These are phyloP conservation scores for Paecilomyces sp. DNA, from an alignment of 2,329 filamentous ascomycete genomes.

Conservation along the genomic window DNA sequence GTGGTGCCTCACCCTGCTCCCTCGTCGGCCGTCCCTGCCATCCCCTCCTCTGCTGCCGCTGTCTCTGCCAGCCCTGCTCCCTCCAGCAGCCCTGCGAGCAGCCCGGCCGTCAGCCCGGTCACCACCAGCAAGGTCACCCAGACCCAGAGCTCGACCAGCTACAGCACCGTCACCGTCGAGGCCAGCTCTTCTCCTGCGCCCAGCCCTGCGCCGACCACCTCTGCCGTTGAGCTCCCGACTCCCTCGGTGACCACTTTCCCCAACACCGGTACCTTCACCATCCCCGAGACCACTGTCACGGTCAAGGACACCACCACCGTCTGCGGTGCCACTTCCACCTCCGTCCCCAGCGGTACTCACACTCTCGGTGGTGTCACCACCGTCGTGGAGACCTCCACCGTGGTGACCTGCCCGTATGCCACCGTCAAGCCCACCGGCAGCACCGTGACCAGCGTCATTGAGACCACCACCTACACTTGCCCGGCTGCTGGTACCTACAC, in stretches of 20 bases:
- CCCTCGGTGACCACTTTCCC: conserved; percentile 47
- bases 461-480: conserved; percentile 66
- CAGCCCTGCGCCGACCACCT: conserved; percentile 10
- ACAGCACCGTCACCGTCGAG: conserved; percentile 28
- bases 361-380: conserved; percentile 68
- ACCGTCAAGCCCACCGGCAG: conserved; percentile 52
- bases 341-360: conserved; percentile 57
- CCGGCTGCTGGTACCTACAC: conserved; percentile 68
- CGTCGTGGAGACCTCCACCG: conserved; percentile 58
- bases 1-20: conserved; percentile 33
- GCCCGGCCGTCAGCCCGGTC: conserved; percentile 15
- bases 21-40: conserved; percentile 10
- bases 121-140: conserved; percentile 17
- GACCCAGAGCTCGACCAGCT: conserved; percentile 33
- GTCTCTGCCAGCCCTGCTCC: conserved; percentile 7
- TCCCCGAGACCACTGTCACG: conserved; percentile 65
- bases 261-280: conserved; percentile 66
- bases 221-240: conserved; percentile 36
- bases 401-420: conserved; percentile 63
- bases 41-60: conserved; percentile 14
- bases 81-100: conserved; percentile 12
- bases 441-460: conserved; percentile 59
- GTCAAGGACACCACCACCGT: conserved; percentile 62
- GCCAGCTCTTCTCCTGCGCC: conserved; percentile 19
- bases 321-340: conserved; percentile 55